phyloP scores from a whole-genome alignment of 2,329 filamentous ascomycete genomes.

The Fusarium tuaranense region DNA sequence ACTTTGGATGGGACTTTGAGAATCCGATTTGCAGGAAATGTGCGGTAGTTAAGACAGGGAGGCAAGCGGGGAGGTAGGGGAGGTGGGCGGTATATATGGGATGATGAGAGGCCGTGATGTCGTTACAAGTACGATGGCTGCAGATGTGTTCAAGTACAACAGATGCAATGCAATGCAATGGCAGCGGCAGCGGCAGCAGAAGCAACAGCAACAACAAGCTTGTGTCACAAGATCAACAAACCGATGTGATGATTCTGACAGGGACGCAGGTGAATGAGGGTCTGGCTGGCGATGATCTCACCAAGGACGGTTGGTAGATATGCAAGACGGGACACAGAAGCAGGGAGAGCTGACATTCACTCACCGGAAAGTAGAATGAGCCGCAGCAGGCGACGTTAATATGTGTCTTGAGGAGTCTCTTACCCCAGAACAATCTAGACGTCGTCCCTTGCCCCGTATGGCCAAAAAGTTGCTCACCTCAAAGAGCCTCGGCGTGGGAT shows the following conservation, averaged over 20 bases:
- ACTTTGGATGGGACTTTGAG: not conserved
- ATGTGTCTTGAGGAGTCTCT: constrained; percentile 18
- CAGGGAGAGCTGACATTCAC: constrained; percentile 18
- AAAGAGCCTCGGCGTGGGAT: constrained; percentile 19
- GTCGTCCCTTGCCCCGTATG: constrained; percentile 27
- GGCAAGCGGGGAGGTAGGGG: not conserved
- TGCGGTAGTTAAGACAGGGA: not conserved
- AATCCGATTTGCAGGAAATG: not conserved
- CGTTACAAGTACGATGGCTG: constrained; percentile 12
- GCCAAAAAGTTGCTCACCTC: constrained; percentile 18
- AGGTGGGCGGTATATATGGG: constrained; percentile 4
- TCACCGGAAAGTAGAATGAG: constrained; percentile 33
- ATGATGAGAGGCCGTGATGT: constrained; percentile 6
- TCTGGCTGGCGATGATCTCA: constrained; percentile 17
- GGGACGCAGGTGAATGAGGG: constrained; percentile 1
- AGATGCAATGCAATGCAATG: constrained; percentile 17
- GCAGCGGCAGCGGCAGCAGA: constrained; percentile 4
- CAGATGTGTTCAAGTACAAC: constrained; percentile 6
- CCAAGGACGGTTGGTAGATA: constrained; percentile 17
- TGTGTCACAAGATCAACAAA: constrained; percentile 24
- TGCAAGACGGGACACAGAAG: constrained; percentile 14
- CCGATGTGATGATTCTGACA: constrained; percentile 12
- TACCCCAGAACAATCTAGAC: constrained; percentile 24
- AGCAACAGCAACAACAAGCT: constrained; percentile 9
- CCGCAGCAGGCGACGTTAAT: constrained; percentile 35